These are phyloP conservation scores for Geranomyces michiganensis DNA, from an alignment of 192 early-diverging fungal species.

Conservation along the genomic window DNA sequence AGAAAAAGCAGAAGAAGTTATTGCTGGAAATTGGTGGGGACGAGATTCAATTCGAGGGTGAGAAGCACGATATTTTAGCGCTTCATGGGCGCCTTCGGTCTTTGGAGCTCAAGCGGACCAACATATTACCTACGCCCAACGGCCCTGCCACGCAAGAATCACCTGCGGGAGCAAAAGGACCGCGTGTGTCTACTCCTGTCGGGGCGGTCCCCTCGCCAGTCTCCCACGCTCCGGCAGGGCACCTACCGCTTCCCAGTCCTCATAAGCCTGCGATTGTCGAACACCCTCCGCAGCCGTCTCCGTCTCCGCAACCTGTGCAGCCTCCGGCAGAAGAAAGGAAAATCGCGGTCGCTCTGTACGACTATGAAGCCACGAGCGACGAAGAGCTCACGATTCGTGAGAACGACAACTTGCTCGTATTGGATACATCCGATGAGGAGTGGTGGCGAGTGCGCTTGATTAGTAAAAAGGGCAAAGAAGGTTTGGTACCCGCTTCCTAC, in stretches of 20 bases:
- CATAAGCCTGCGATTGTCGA: not conserved
- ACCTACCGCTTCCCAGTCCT: slow-evolving; percentile 17
- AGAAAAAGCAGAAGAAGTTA: slow-evolving; percentile 57
- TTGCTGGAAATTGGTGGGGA: slow-evolving; percentile 47
- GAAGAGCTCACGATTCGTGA: slow-evolving; percentile 88
- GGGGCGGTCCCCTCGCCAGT: too few species aligned
- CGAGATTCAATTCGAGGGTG: slow-evolving; percentile 53
- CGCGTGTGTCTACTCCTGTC: too few species aligned
- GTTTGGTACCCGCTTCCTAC: slow-evolving; percentile 90
- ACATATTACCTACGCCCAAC: slow-evolving; percentile 40
- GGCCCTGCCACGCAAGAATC: slow-evolving; percentile 6
- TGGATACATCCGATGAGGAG: slow-evolving; percentile 87
- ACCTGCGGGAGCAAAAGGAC: too few species aligned
- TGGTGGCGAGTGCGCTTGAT: slow-evolving; percentile 89
- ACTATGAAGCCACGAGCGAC: slow-evolving; percentile 79
- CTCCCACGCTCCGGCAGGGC: too few species aligned
- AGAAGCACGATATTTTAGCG: slow-evolving; percentile 49
- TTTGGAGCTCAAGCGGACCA: slow-evolving; percentile 43
- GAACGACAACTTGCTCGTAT: slow-evolving; percentile 82
- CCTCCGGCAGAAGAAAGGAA: slow-evolving; percentile 28
- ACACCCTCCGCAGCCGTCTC: not conserved
- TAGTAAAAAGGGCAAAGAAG: slow-evolving; percentile 59
- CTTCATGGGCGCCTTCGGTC: slow-evolving; percentile 39
- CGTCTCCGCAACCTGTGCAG: not conserved
- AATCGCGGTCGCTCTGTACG: slow-evolving; percentile 78